Conservation (phyloP, 768 basidiomycete species). For the Russula earlei region DNA sequence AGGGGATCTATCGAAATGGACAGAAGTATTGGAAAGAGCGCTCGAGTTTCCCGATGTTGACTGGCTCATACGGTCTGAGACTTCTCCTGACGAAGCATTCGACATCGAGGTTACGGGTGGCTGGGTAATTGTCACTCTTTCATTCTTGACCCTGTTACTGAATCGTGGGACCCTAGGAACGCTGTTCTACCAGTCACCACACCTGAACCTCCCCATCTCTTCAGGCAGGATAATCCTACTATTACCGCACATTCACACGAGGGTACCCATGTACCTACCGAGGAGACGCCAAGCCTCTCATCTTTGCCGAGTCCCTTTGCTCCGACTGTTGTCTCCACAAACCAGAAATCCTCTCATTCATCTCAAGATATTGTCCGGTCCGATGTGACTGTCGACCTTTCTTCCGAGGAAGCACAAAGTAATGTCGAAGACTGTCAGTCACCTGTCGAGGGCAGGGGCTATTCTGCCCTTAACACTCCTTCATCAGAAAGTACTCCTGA, state of each 20-base stretch:
- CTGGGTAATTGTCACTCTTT: conserved; percentile 2
- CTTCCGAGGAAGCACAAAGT: neutral
- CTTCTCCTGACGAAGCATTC: conserved; percentile 12
- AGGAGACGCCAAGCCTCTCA: neutral
- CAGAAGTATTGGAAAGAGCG: conserved; percentile 6
- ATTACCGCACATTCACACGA: neutral
- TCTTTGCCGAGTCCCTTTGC: neutral
- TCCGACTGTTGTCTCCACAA: neutral
- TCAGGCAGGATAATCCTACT: neutral
- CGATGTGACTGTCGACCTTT: neutral
- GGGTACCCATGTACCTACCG: neutral
- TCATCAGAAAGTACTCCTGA: neutral
- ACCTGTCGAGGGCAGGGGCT: neutral
- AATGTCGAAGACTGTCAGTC: neutral
- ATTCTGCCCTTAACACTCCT: neutral
- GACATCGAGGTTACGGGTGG: conserved; percentile 17
- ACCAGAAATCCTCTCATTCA: neutral
- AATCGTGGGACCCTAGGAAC: neutral
- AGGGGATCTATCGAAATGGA: conserved; percentile 9
- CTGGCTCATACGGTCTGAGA: conserved; percentile 16
- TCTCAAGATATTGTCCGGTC: neutral
- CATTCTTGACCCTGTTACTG: neutral
- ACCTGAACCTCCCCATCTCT: neutral
- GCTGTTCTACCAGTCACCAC: conserved; percentile 3
- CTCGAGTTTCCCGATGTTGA: conserved; percentile 7